Evolutionary conservation across 306 rosid genomes (phyloP).

Genomic region (Cucurbita maxima): DNA sequence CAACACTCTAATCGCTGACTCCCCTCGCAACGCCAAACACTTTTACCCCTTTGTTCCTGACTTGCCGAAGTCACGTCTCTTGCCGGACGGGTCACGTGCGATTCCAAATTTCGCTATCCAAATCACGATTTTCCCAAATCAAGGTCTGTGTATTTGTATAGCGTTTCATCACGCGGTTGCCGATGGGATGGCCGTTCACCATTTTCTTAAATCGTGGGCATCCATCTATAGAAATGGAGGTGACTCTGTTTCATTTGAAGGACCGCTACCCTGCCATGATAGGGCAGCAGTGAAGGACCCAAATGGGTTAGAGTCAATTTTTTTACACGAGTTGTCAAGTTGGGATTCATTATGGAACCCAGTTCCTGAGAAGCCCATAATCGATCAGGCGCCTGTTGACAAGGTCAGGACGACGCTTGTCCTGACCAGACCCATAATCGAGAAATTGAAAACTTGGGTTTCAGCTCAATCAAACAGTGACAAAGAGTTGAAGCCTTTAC

Average conservation of each 20-base stretch:
- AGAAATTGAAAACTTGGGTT: conserved; percentile 10
- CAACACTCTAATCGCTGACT: conserved; percentile 12
- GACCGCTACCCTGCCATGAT: neutral
- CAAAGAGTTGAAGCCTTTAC: neutral
- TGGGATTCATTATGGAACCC: neutral
- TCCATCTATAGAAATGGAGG: neutral
- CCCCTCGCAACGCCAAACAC: neutral
- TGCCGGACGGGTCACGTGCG: neutral
- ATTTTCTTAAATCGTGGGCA: conserved; percentile 26
- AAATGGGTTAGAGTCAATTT: neutral
- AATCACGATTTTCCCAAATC: conserved; percentile 15
- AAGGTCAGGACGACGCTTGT: conserved; percentile 12
- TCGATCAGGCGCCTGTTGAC: neutral
- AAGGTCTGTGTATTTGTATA: conserved; percentile 8
- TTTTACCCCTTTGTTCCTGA: conserved; percentile 1
- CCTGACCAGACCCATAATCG: conserved; percentile 1
- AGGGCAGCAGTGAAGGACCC: neutral
- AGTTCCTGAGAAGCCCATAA: neutral
- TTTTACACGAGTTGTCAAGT: neutral
- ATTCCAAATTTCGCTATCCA: conserved; percentile 13
- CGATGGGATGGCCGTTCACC: conserved; percentile 13
- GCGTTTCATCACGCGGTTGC: conserved; percentile 11
- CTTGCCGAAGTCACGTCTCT: neutral
- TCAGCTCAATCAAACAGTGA: neutral
- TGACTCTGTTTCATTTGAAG: neutral